Evolutionary conservation across 495 filamentous ascomycete genomes (phyloP).

Genomic region (Oidiodendron maius): DNA sequence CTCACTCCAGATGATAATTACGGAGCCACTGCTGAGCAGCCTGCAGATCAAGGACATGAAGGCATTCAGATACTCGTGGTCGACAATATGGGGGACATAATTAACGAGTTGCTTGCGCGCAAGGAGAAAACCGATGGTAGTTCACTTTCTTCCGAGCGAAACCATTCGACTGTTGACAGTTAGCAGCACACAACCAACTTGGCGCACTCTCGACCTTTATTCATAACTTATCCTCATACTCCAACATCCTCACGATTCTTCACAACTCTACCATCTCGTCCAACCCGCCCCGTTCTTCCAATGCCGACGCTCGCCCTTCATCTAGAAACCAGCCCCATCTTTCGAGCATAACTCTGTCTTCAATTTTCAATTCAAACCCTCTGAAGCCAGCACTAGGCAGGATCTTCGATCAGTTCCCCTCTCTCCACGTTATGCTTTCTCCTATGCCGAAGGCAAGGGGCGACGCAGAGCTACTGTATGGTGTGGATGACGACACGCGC

Average conservation of each 20-base stretch:
- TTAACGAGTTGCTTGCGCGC: conserved; percentile 13
- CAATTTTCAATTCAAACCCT: conserved; percentile 11
- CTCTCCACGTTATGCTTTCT: conserved; percentile 18
- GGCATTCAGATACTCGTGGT: conserved; percentile 19
- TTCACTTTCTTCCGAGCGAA: not conserved
- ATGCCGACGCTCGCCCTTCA: not conserved
- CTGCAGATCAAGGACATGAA: not conserved
- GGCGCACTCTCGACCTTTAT: conserved; percentile 12
- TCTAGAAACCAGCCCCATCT: not conserved
- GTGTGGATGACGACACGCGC: not conserved
- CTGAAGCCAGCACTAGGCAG: conserved; percentile 16
- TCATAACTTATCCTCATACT: conserved; percentile 2
- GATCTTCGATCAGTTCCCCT: conserved; percentile 16
- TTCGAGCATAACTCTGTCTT: not conserved
- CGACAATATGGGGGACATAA: conserved; percentile 14
- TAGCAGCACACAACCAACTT: conserved; percentile 15
- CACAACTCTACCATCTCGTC: conserved; percentile 16
- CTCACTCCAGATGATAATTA: not conserved
- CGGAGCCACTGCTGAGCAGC: not conserved
- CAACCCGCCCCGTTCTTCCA: not conserved
- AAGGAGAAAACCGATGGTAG: conserved; percentile 16
- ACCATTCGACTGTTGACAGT: not conserved
- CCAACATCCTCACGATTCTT: conserved; percentile 20
- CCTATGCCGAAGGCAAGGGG: conserved; percentile 5
- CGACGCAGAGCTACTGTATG: conserved; percentile 19